Percentiles rank a stretch among this genome's conserved stretches.
Conservation (phyloP, 2,329 filamentous ascomycete species). For the Geosmithia flava region DNA sequence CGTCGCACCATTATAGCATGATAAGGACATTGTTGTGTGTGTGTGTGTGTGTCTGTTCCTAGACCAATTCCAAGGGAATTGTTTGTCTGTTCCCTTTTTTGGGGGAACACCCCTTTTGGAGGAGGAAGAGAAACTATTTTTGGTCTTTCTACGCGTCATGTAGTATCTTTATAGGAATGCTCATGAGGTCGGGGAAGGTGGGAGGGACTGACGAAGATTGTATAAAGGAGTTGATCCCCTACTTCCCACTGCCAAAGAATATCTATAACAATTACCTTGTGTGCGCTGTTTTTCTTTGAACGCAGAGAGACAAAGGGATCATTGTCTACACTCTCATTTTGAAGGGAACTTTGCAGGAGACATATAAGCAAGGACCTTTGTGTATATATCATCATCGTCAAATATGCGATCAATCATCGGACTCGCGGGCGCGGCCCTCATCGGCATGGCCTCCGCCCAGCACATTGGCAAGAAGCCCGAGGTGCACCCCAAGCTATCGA, state of each 20-base stretch:
- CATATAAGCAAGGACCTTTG: background rate
- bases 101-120: too few relatives aligned
- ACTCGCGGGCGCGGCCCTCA: slow-evolving; percentile 7
- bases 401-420: slow-evolving; percentile 1
- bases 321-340: background rate
- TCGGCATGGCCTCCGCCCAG: slow-evolving; percentile 19
- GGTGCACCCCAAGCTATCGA: slow-evolving; percentile 36
- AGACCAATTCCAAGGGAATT: background rate
- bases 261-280: too few relatives aligned
- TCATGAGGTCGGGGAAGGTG: background rate
- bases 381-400: background rate
- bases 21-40: background rate
- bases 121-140: background rate
- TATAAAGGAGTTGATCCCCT: background rate
- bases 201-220: background rate
- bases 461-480: slow-evolving; percentile 27
- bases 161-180: background rate
- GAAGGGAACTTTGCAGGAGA: background rate
- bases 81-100: background rate
- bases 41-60: too few relatives aligned
- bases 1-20: background rate
- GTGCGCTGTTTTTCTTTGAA: background rate
- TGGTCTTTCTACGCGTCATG: background rate
- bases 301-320: background rate
- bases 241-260: too few relatives aligned